Evolutionary conservation across 2,329 filamentous ascomycete species (phyloP).

Genomic region (Thielaviopsis cerberus): DNA sequence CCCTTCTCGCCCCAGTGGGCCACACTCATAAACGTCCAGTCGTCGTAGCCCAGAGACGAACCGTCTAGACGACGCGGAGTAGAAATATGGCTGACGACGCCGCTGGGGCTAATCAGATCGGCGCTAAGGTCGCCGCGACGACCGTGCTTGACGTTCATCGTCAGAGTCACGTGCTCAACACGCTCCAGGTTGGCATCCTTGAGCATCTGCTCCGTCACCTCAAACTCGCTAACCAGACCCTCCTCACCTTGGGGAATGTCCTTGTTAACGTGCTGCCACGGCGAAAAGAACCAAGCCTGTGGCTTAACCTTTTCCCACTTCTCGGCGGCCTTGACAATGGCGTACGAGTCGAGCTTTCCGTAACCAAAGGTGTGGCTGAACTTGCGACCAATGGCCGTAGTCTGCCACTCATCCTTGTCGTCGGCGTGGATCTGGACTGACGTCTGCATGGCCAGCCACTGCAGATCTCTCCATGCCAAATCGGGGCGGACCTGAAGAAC

Average conservation of each 20-base stretch:
- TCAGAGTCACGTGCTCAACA: constrained; percentile 87
- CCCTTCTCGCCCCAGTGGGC: constrained; percentile 89
- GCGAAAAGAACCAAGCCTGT: constrained; percentile 84
- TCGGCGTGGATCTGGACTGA: constrained; percentile 64
- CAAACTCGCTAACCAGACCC: constrained; percentile 62
- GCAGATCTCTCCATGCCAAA: constrained; percentile 81
- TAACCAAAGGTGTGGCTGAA: constrained; percentile 94
- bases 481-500: constrained; percentile 72
- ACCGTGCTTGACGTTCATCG: constrained; percentile 85
- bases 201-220: constrained; percentile 66
- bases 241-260: constrained; percentile 67
- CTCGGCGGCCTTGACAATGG: constrained; percentile 69
- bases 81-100: constrained; percentile 68
- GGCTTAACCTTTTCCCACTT: constrained; percentile 79
- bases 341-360: constrained; percentile 80
- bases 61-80: constrained; percentile 54
- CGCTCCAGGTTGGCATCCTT: constrained; percentile 66
- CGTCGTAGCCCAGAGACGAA: constrained; percentile 51
- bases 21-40: constrained; percentile 99
- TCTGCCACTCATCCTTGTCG: constrained; percentile 53
- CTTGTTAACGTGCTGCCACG: constrained; percentile 81
- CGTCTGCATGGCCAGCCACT: constrained; percentile 74
- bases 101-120: constrained; percentile 69
- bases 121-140: constrained; percentile 83
- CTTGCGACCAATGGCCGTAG: constrained; percentile 60